phyloP scores from a whole-genome alignment of 768 basidiomycete genomes.

The Pleurotus citrinopileatus region DNA sequence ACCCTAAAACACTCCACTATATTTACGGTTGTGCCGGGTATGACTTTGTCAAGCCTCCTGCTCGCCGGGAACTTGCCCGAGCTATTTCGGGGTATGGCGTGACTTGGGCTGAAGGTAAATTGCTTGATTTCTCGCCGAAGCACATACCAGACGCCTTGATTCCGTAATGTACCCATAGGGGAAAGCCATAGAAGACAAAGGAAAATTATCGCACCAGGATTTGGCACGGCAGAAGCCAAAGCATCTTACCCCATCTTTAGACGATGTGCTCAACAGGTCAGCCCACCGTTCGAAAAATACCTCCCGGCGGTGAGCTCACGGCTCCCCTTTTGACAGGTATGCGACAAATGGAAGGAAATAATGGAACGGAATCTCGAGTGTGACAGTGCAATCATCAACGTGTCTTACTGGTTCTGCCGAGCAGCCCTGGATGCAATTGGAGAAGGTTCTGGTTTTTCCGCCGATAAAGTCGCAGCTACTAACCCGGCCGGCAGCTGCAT shows the following conservation, averaged over 20 bases:
- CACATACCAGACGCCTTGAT: not conserved
- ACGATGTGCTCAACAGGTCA: constrained; percentile 39
- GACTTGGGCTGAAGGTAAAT: constrained; percentile 50
- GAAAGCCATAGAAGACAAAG: constrained; percentile 51
- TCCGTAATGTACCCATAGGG: constrained; percentile 17
- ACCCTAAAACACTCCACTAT: constrained; percentile 57
- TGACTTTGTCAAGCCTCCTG: constrained; percentile 48
- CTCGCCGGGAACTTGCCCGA: constrained; percentile 45
- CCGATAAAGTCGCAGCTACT: not conserved
- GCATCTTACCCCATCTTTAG: constrained; percentile 49
- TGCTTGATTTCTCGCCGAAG: not conserved
- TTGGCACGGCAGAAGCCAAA: constrained; percentile 48
- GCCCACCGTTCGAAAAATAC: constrained; percentile 20
- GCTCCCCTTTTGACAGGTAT: constrained; percentile 35
- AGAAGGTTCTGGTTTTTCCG: constrained; percentile 32
- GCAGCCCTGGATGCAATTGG: constrained; percentile 50
- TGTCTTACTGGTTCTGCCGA: constrained; percentile 48
- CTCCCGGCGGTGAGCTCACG: constrained; percentile 17
- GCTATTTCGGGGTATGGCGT: constrained; percentile 50
- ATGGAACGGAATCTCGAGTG: constrained; percentile 36
- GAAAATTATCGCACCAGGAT: constrained; percentile 53
- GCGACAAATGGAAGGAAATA: constrained; percentile 48
- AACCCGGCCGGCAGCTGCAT: constrained; percentile 33
- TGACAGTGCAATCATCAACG: constrained; percentile 40
- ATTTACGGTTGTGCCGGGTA: constrained; percentile 55